phyloP scores from a whole-genome alignment of 2,329 filamentous ascomycete genomes.

The Exophiala oligosperma region DNA sequence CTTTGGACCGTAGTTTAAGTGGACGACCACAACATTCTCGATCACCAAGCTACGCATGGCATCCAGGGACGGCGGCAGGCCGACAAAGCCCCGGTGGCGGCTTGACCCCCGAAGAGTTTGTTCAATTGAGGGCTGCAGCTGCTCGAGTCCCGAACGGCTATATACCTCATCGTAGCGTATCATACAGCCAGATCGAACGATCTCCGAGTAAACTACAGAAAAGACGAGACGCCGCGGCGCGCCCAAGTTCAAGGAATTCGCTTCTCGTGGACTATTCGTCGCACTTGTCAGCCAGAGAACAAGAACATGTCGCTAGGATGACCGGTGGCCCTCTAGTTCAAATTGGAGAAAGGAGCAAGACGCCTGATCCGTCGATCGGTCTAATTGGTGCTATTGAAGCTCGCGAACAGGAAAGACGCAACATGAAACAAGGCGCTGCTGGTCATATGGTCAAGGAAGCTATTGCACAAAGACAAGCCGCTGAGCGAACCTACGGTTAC shows the following conservation, averaged over 20 bases:
- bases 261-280: conserved; percentile 48
- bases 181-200: conserved; percentile 24
- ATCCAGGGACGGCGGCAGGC: conserved; percentile 61
- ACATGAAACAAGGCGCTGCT: conserved; percentile 67
- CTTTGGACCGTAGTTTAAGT: conserved; percentile 7
- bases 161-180: conserved; percentile 41
- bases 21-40: conserved; percentile 30
- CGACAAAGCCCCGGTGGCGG: conserved; percentile 51
- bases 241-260: conserved; percentile 37
- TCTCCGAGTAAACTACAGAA: conserved; percentile 27
- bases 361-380: conserved; percentile 53
- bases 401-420: conserved; percentile 74
- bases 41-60: conserved; percentile 69
- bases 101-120: conserved; percentile 80
- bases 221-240: conserved; percentile 31
- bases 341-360: conserved; percentile 57
- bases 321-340: conserved; percentile 76
- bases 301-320: conserved; percentile 81
- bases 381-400: conserved; percentile 78
- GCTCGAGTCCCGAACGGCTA: conserved; percentile 47
- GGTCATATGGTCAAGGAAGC: conserved; percentile 72
- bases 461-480: conserved; percentile 64
- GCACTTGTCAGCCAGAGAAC: conserved; percentile 79
- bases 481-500: conserved; percentile 35
- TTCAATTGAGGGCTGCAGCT: conserved; percentile 69